Conservation (phyloP, 306 rosid species). For the Vigna mungo region DNA sequence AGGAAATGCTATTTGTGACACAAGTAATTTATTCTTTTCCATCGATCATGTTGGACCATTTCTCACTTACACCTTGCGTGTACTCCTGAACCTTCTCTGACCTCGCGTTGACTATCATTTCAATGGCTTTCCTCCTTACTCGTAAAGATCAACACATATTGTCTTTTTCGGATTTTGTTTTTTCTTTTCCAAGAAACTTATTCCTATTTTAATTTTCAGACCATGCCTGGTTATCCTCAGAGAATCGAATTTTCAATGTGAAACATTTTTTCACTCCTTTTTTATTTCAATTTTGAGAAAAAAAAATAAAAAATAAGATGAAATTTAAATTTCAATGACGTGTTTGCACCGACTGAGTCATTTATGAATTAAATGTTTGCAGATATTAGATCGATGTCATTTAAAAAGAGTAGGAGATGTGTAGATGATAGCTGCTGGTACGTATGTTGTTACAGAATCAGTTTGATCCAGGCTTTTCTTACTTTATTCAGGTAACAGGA, state of each 20-base stretch:
- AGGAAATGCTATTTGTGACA: background rate
- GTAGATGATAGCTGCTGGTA: background rate
- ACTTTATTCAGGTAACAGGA: background rate
- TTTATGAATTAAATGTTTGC: background rate
- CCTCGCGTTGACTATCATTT: background rate
- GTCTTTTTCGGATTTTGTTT: background rate
- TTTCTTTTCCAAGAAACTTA: no score
- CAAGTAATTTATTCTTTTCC: background rate
- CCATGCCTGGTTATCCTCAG: no score
- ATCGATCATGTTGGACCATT: slow-evolving; percentile 28
- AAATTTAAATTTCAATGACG: no score
- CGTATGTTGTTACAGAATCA: background rate
- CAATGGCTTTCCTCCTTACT: background rate
- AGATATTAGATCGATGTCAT: background rate
- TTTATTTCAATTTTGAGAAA: no score
- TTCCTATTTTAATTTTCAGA: no score
- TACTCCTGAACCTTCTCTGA: slow-evolving; percentile 31
- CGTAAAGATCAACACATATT: background rate
- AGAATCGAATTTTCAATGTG: no score
- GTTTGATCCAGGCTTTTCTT: background rate
- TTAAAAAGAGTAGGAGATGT: no score
- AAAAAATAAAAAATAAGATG: no score
- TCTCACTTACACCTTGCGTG: background rate
- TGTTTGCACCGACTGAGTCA: slow-evolving; percentile 3
- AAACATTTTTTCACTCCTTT: no score